These are phyloP conservation scores for Antrodiella citrinella DNA, from an alignment of 768 basidiomycete species.

Conservation along the genomic window DNA sequence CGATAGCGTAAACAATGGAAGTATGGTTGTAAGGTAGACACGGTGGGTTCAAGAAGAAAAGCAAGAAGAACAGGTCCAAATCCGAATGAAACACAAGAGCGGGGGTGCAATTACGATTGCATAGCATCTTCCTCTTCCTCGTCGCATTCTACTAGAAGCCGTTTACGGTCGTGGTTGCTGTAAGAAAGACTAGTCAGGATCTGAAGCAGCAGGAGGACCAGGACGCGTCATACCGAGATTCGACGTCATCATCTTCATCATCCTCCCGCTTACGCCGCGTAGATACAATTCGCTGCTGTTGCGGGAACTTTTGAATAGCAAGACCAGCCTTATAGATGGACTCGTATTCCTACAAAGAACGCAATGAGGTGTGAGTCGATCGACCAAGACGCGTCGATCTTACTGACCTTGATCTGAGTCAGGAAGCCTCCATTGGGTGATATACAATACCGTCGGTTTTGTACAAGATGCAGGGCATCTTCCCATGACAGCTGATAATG, in stretches of 20 bases:
- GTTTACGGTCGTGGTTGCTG: constrained; percentile 38
- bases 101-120: constrained; percentile 14
- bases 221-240: constrained; percentile 23
- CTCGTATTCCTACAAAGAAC: constrained; percentile 71
- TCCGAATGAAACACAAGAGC: too few relatives aligned
- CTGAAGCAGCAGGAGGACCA: not conserved
- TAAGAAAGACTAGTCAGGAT: not conserved
- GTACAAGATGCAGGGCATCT: constrained; percentile 81
- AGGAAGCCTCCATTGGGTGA: constrained; percentile 89
- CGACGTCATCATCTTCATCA: constrained; percentile 67
- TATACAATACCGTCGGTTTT: constrained; percentile 89
- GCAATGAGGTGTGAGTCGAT: not conserved
- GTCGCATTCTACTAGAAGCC: constrained; percentile 25
- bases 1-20: not conserved
- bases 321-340: constrained; percentile 80
- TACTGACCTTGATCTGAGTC: constrained; percentile 78
- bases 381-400: too few relatives aligned
- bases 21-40: too few relatives aligned
- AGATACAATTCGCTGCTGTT: constrained; percentile 32
- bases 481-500: constrained; percentile 77
- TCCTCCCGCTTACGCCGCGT: constrained; percentile 58
- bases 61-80: too few relatives aligned
- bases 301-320: constrained; percentile 56
- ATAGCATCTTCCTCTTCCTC: constrained; percentile 25
- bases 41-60: too few relatives aligned